A percentile compares a stretch with the other conserved stretches of the same genome.
phyloP scores from a whole-genome alignment of 192 early-diverging fungal species.

The Bifiguratus adelaidae region DNA sequence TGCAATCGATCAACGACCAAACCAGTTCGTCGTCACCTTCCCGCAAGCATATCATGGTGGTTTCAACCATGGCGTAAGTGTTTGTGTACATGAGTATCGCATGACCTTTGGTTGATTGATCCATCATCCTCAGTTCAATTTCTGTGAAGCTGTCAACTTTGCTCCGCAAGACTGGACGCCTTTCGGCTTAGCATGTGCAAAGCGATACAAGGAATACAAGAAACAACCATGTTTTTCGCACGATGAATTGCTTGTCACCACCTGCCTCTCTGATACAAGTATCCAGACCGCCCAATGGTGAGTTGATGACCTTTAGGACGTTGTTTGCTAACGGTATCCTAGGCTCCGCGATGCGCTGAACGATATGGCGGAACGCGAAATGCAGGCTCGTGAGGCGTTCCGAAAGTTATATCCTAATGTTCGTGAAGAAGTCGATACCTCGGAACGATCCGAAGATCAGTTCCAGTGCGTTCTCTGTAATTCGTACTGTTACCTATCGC shows the following conservation, averaged over 20 bases:
- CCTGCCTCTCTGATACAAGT: conserved; percentile 25
- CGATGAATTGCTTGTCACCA: conserved; percentile 77
- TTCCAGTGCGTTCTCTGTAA: conserved; percentile 62
- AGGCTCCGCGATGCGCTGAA: conserved; percentile 32
- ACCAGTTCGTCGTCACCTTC: conserved; percentile 92
- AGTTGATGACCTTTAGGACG: not conserved
- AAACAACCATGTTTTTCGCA: conserved; percentile 90
- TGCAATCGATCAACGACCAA: conserved; percentile 78
- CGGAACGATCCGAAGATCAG: conserved; percentile 40
- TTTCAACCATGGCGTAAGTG: conserved; percentile 87
- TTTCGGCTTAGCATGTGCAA: conserved; percentile 66
- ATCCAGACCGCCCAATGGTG: conserved; percentile 18
- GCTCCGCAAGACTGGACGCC: conserved; percentile 87
- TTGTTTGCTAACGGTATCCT: conserved; percentile 3
- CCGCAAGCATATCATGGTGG: conserved; percentile 92
- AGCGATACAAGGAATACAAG: conserved; percentile 67
- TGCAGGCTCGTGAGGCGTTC: conserved; percentile 28
- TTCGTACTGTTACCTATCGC: conserved; percentile 60
- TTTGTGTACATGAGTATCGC: too few relatives aligned
- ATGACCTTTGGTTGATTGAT: too few relatives aligned
- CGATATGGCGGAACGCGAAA: conserved; percentile 45
- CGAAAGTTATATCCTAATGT: conserved; percentile 16
- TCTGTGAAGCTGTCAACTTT: conserved; percentile 97
- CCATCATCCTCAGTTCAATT: conserved; percentile 86
- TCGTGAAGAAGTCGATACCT: conserved; percentile 27